Conservation (phyloP, 2,329 filamentous ascomycete genomes). For the Didymella lethalis region DNA sequence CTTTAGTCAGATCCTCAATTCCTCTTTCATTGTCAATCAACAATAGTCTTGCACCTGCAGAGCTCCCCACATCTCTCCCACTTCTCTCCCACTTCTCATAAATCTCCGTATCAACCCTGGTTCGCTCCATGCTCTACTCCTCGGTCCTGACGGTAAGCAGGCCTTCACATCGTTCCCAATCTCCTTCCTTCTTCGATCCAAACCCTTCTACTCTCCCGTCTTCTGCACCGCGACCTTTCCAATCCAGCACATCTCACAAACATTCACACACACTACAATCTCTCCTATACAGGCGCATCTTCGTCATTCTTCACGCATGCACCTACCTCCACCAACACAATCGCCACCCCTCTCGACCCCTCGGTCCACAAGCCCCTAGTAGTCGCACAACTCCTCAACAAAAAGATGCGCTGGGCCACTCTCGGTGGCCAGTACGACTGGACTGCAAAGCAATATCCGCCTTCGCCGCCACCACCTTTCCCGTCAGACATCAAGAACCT, state of each 20-base stretch:
- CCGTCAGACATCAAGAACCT: conserved; percentile 75
- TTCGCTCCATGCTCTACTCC: background rate
- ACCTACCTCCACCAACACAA: conserved; percentile 33
- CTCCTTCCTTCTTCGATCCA: conserved; percentile 77
- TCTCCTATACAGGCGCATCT: conserved; percentile 65
- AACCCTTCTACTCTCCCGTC: conserved; percentile 70
- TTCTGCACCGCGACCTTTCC: conserved; percentile 80
- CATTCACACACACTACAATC: conserved; percentile 80
- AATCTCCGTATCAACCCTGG: too few relatives aligned
- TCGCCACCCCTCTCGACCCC: conserved; percentile 69
- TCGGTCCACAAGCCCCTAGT: conserved; percentile 76
- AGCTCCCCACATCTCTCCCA: too few relatives aligned
- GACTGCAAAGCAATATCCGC: conserved; percentile 84
- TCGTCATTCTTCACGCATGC: conserved; percentile 62
- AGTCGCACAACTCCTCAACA: conserved; percentile 73
- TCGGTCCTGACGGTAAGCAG: conserved; percentile 57
- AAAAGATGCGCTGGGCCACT: conserved; percentile 90
- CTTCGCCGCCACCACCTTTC: conserved; percentile 72
- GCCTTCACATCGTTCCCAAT: conserved; percentile 78
- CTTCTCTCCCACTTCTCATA: too few relatives aligned
- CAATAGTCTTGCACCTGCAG: background rate
- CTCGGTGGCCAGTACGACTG: conserved; percentile 97
- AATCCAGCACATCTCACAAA: conserved; percentile 83
- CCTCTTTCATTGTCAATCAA: too few relatives aligned
- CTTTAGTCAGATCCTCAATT: too few relatives aligned